Conservation (phyloP, 495 filamentous ascomycete species). For the Hyphodiscus hymeniophilus region DNA sequence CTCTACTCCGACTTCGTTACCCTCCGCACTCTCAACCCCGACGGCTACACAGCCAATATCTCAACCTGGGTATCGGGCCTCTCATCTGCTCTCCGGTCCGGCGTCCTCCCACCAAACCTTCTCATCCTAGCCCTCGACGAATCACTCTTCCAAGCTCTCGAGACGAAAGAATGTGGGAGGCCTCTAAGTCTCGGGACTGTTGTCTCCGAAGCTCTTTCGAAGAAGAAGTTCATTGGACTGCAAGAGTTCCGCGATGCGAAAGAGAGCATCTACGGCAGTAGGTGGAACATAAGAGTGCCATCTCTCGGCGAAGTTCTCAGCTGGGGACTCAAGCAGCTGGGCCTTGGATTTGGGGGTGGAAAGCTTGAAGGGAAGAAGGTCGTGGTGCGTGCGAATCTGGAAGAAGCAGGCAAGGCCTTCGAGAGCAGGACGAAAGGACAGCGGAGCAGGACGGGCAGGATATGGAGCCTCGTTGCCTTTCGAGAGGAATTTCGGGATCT, state of each 20-base stretch:
- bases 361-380: slow-evolving; percentile 43
- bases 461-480: slow-evolving; percentile 61
- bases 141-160: slow-evolving; percentile 59
- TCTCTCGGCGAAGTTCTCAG: slow-evolving; percentile 53
- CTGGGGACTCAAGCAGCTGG: slow-evolving; percentile 70
- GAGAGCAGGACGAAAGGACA: slow-evolving; percentile 28
- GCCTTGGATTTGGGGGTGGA: slow-evolving; percentile 41
- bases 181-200: slow-evolving; percentile 78
- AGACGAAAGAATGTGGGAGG: slow-evolving; percentile 69
- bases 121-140: slow-evolving; percentile 63
- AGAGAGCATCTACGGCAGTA: slow-evolving; percentile 59
- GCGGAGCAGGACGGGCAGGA: slow-evolving; percentile 37
- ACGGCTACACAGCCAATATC: slow-evolving; percentile 81
- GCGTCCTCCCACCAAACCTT: slow-evolving; percentile 50
- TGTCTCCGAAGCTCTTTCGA: slow-evolving; percentile 64
- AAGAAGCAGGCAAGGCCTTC: slow-evolving; percentile 40
- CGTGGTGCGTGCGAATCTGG: slow-evolving; percentile 51
- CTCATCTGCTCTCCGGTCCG: slow-evolving; percentile 55
- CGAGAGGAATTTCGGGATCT: slow-evolving; percentile 44
- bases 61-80: slow-evolving; percentile 76
- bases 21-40: slow-evolving; percentile 76
- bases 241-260: slow-evolving; percentile 48
- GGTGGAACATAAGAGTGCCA: slow-evolving; percentile 57
- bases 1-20: slow-evolving; percentile 88
- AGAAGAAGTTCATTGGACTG: slow-evolving; percentile 60